Evolutionary conservation across 306 rosid genomes (phyloP), one percentile per base, ranked within the genome.

Genomic region (Dalbergia cultrata): DNA sequence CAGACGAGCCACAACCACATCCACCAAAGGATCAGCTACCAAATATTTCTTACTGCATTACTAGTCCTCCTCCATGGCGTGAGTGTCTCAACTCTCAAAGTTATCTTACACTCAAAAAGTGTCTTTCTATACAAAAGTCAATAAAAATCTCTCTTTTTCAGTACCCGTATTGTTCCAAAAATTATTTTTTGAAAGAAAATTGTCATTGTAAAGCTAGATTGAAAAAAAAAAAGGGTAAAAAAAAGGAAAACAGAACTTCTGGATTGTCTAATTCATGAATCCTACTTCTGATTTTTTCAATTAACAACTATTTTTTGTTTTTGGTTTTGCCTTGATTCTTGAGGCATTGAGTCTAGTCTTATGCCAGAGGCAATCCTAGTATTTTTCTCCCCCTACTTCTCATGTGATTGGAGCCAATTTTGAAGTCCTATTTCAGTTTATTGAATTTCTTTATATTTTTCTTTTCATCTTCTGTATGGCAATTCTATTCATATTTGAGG

Each of bases 21-120:
- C 99, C 99, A 62, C 90, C 97, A 6, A 95, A 93, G 84, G 99
- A 93, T 88, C 99, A 95, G 90, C 89, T 95, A 0, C 97, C 96
- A 0, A 62, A 80, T 33, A 78, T 95, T 84, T 76, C 88, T 80
- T 95, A 74, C 91, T 95, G 99, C 91, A 91, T 93, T 80, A 95
- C 98, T 4, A 95, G 99, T 79, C 99, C 99, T 66, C 99, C 99
- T 43, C 94, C 93, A 80, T 95, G 99, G 99, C 98, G 99, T 95
- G 87, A 93, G 97, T 95, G n/a, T 3, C 3, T 43, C 35, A 13
- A 1, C 9, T 3, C 58, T n/a, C 4, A 53, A 53, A 21, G 52
- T 80, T 57, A 45, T 75, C 72, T 84, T 76, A 62, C 76, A 71
- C 87, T 87, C 82, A 67, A 68, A 83, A 87, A 87, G 87, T 70